Percentiles rank a stretch among this genome's conserved stretches.
These are phyloP conservation scores for Candida sp. DNA, from an alignment of 1,139 yeast species.

Conservation along the genomic window DNA sequence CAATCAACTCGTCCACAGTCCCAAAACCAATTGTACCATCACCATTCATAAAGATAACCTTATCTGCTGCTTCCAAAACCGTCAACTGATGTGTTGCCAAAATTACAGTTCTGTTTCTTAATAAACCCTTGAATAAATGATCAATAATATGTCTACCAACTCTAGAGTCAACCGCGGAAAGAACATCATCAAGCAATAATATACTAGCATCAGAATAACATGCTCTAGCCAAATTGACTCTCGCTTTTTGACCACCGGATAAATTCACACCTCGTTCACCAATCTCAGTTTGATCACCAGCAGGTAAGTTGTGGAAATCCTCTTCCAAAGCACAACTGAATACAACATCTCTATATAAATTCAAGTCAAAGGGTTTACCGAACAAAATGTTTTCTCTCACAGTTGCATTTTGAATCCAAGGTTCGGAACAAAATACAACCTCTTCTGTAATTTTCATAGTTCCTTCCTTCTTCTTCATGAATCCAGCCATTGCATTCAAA, in stretches of 20 bases:
- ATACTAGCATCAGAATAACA: slow-evolving; percentile 31
- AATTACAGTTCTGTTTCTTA: slow-evolving; percentile 25
- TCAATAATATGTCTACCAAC: slow-evolving; percentile 37
- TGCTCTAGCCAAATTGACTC: slow-evolving; percentile 43
- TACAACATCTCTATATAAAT: slow-evolving; percentile 24
- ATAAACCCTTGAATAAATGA: slow-evolving; percentile 28
- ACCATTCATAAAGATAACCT: slow-evolving; percentile 28
- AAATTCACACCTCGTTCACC: slow-evolving; percentile 43
- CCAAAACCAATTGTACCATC: slow-evolving; percentile 35
- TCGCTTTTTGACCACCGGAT: slow-evolving; percentile 43
- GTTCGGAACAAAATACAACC: slow-evolving; percentile 29
- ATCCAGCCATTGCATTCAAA: slow-evolving; percentile 35
- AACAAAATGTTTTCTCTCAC: slow-evolving; percentile 39
- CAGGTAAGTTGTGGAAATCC: slow-evolving; percentile 30
- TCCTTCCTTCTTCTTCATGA: slow-evolving; percentile 29
- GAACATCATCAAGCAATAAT: slow-evolving; percentile 38
- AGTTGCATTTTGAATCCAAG: slow-evolving; percentile 48
- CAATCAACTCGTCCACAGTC: slow-evolving; percentile 22
- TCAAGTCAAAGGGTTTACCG: slow-evolving; percentile 29
- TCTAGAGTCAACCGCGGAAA: slow-evolving; percentile 39
- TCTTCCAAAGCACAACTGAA: slow-evolving; percentile 40
- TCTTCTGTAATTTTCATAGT: slow-evolving; percentile 22
- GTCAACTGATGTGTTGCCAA: slow-evolving; percentile 40
- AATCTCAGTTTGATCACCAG: slow-evolving; percentile 37
- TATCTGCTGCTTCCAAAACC: slow-evolving; percentile 29